A percentile compares a stretch with the other conserved stretches of the same genome.
These are phyloP conservation scores for Auxenochlorella pyrenoidosa DNA, from an alignment of 139 green algal species.

Conservation along the genomic window DNA sequence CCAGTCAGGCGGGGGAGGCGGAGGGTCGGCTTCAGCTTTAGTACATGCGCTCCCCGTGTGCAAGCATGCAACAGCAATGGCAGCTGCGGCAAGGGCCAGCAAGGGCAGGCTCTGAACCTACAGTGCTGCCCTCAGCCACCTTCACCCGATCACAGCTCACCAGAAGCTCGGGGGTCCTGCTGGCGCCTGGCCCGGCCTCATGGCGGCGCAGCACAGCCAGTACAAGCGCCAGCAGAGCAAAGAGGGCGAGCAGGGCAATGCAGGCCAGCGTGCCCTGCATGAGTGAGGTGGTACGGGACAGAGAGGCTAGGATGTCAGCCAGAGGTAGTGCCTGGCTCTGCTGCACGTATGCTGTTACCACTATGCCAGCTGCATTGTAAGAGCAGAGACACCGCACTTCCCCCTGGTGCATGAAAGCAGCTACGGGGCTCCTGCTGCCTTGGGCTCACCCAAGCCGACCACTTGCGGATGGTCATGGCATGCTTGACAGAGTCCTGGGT, in stretches of 20 bases:
- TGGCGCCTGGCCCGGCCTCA: neutral
- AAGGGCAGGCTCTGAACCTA: too few species aligned
- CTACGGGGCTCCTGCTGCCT: neutral
- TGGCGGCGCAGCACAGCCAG: neutral
- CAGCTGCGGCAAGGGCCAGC: too few species aligned
- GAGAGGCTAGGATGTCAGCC: neutral
- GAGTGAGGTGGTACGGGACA: too few species aligned
- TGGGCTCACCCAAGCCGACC: slow-evolving; percentile 24
- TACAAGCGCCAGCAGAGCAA: slow-evolving; percentile 4
- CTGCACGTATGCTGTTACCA: neutral
- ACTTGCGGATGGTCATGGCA: neutral
- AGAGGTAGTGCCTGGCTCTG: neutral
- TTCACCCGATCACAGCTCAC: neutral
- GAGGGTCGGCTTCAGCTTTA: neutral
- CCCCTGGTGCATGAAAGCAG: too few species aligned
- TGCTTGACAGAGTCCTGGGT: neutral
- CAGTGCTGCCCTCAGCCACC: too few species aligned
- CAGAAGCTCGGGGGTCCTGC: neutral
- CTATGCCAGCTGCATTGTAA: neutral
- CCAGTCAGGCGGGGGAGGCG: neutral
- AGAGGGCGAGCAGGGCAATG: neutral
- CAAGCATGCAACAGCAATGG: too few species aligned
- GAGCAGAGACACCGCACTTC: too few species aligned
- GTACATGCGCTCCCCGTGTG: too few species aligned
- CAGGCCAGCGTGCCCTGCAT: slow-evolving; percentile 29